Base-by-base conservation (phyloP, 2,329 filamentous ascomycete species). In the Fusarium tjaetaba region DNA sequence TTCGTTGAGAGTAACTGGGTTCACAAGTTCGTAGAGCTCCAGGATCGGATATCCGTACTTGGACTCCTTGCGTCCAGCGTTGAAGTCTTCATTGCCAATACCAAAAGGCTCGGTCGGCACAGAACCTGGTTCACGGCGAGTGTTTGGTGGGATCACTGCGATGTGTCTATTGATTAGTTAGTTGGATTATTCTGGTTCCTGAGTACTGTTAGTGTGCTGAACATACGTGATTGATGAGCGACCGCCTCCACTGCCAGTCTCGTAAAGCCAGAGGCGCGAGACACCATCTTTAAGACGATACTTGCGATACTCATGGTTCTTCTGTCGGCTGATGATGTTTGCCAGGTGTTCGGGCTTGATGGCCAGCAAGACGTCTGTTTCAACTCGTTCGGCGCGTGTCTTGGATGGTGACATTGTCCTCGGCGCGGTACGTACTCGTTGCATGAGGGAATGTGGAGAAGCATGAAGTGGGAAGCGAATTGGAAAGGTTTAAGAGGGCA, bases 41-140 rank as follows among this genome's bases (percentile, higher is more conserved):
- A 79, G 38, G 15, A 80, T 66, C 4, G 75, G 78, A 57, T 80
- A 80, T 14, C 74, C 79, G 51, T 73, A 79, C 26, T 74, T 77
- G 14, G 77, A 78, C 45, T 71, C 41, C 30, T 80, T 79, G 6
- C 61, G 56, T 2, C 79, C 76, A 16, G 75, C 73, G 41, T 80
- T 80, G 65, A 80, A 80, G 32, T 80, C 76, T 20, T 68, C 53
- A 41, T 80, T 80, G 39, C 78, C 78, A 15, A 79, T 73, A 18
- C 79, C 79, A 26, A 67, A 51, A 5, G 78, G 79, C n/a, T 69
- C 70, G 5, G 28, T 48, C 15, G 72, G 74, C 16, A 76, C 75
- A 9, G 57, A 65, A 7, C 75, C 75, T 26, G 74, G 74, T 4
- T 64, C 57, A 20, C 51, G 72, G 13, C 68, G 70, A 1, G 55